phyloP scores from a whole-genome alignment of 371 early-diverging fungal species.

The Dichotomocladium elegans region DNA sequence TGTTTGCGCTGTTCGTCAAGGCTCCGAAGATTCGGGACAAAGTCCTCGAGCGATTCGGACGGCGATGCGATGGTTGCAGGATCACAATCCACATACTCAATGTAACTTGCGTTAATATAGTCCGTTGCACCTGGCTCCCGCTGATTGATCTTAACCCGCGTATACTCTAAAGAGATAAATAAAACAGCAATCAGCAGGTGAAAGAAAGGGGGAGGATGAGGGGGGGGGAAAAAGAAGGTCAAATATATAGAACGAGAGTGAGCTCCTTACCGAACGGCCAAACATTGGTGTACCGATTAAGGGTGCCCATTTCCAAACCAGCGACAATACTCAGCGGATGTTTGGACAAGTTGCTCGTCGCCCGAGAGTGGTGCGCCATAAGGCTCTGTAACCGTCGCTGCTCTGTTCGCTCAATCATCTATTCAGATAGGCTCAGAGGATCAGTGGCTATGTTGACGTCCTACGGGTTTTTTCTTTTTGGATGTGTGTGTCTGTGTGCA shows the following conservation, averaged over 20 bases:
- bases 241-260: too few relatives aligned
- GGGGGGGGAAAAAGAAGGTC: too few relatives aligned
- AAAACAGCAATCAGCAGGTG: background rate
- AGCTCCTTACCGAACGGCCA: conserved; percentile 65
- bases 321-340: conserved; percentile 61
- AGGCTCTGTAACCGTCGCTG: conserved; percentile 60
- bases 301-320: conserved; percentile 61
- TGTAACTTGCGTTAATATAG: conserved; percentile 81
- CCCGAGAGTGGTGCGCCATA: conserved; percentile 53
- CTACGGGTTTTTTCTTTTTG: too few relatives aligned
- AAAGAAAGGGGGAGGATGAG: too few relatives aligned
- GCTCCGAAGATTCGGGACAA: conserved; percentile 14
- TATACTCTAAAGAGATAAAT: conserved; percentile 33
- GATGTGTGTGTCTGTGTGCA: background rate
- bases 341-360: conserved; percentile 26
- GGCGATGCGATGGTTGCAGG: conserved; percentile 7
- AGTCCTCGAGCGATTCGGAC: background rate
- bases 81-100: conserved; percentile 21
- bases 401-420: conserved; percentile 48
- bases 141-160: conserved; percentile 45
- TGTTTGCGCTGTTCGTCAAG: conserved; percentile 14
- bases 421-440: background rate
- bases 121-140: conserved; percentile 38
- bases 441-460: too few relatives aligned
- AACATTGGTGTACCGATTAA: conserved; percentile 77